Base-by-base conservation (phyloP, 139 green algal genomes). In the Chlorella sorokiniana region DNA sequence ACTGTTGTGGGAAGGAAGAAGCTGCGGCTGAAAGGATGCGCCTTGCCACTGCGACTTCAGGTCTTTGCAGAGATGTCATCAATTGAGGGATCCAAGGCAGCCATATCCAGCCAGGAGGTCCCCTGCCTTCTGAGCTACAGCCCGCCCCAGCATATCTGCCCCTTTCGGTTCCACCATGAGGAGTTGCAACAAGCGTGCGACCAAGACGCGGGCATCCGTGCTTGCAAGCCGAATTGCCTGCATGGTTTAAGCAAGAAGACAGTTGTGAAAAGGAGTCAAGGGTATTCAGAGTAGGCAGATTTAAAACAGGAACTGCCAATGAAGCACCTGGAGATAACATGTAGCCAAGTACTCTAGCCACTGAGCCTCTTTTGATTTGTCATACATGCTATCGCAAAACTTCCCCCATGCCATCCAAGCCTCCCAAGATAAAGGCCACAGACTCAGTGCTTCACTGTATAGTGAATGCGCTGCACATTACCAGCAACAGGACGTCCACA, bases 71-170 rank as follows among this genome's bases (percentile, higher is more conserved):
- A 18, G 85, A 86, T 11, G 89, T 89, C 74, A 98, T 90, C 76
- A 99, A 91, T 91, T 99, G 96, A 0, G 94, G 94, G 14, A 97
- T 85, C 90, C 93, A 99, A 29, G 90, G 83, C 79, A 99, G 91
- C 96, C 96, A 99, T 69, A 97, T 91, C 91, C 93, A 97, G n/a
- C 83, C 65, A 0, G 96, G 95, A 98, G 69, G 40, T 92, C 86
- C 37, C 22, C 62, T 29, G 73, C 74, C 59, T 81, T 70, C 81
- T 83, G 42, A 27, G 85, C 78, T 54, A 94, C 61, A 10, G 83
- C 69, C 1, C 69, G 44, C 40, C 85, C 85, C 63, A 94, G 84
- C 59, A 63, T 27, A 45, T 88, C 88, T 38, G 84, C 83, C 4
- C 81, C 81, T n/a, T 89, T 85, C 77, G 96, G 91, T 71, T 97